Base-by-base conservation (phyloP, 306 rosid genomes). In the Malus orientalis region DNA sequence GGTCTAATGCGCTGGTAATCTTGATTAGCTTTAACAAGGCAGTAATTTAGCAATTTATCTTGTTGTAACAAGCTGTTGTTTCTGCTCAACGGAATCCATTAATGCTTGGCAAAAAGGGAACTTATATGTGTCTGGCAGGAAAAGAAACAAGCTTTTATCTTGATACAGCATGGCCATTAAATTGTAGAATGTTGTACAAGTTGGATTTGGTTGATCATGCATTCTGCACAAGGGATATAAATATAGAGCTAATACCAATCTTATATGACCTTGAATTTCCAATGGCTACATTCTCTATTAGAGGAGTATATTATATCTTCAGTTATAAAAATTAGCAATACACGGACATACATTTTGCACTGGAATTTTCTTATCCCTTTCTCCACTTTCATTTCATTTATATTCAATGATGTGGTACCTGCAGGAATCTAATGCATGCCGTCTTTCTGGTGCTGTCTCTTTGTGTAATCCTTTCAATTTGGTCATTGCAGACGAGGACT, bases 401-500 rank as follows among this genome's bases (percentile, higher is more conserved):
- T 69, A 61, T 74, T 27, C 67, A 61, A 7, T 32, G 22, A 30
- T 76, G 30, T 87, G 71, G 70, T 79, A 68, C 78, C 74, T 88
- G 86, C 93, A 93, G 97, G 93, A 92, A 76, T 84, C 87, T 38
- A 53, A 55, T 75, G 60, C 80, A 14, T 92, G 91, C 74, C 90
- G 87, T 53, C 90, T 95, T 71, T 90, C 97, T 73, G 99, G 99
- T 16, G 99, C 97, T 19, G 99, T 95, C 55, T 95, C 99, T 15
- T 67, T 95, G 87, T 95, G 99, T 80, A 92, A 95, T 89, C 99
- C 99, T 71, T 95, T 95, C 85, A 70, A 95, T 88, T 87, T 92
- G 89, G 90, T 92, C 74, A 76, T 85, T 51, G 91, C 97, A 27
- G 99, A 92, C 62, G 96, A 92, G 87, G 96, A 92, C 67, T 92